These are phyloP conservation scores for Claviceps sp. DNA, from an alignment of 2,329 filamentous ascomycete genomes.

Conservation along the genomic window DNA sequence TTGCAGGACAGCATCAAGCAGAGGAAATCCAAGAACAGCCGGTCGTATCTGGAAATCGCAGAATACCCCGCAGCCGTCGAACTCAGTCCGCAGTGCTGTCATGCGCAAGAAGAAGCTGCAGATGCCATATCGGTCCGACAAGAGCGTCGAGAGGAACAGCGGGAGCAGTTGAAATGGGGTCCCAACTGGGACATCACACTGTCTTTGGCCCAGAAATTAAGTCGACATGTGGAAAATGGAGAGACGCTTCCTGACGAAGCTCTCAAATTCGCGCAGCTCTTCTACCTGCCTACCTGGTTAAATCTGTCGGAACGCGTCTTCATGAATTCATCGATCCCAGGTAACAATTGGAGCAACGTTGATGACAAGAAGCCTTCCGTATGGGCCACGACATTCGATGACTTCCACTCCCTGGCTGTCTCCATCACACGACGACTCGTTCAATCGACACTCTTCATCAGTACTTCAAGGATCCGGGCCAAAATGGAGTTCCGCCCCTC, in stretches of 20 bases:
- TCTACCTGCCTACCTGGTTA: conserved; percentile 48
- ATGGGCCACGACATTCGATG: conserved; percentile 59
- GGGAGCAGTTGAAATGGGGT: conserved; percentile 48
- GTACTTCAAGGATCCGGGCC: conserved; percentile 53
- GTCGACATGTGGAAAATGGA: conserved; percentile 7
- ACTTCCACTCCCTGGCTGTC: conserved; percentile 56
- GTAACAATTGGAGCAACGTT: conserved; percentile 54
- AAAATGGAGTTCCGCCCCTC: conserved; percentile 20
- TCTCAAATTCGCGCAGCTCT: conserved; percentile 39
- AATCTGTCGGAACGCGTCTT: conserved; percentile 52
- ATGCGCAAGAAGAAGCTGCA: conserved; percentile 53
- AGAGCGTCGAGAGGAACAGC: conserved; percentile 44
- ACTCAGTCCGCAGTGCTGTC: conserved; percentile 50
- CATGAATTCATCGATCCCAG: conserved; percentile 54
- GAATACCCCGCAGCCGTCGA: conserved; percentile 63
- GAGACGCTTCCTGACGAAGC: conserved; percentile 9
- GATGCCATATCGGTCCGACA: conserved; percentile 53
- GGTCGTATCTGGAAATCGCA: conserved; percentile 25
- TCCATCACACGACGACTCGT: conserved; percentile 59
- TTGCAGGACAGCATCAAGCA: conserved; percentile 38
- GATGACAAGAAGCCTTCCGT: conserved; percentile 54
- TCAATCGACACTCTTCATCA: conserved; percentile 54
- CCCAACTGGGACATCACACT: conserved; percentile 51
- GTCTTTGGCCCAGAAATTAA: conserved; percentile 19
- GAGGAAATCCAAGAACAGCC: conserved; percentile 21